Base-by-base conservation (phyloP, 192 early-diverging fungal species). In the Gryganskiella cystojenkinii region DNA sequence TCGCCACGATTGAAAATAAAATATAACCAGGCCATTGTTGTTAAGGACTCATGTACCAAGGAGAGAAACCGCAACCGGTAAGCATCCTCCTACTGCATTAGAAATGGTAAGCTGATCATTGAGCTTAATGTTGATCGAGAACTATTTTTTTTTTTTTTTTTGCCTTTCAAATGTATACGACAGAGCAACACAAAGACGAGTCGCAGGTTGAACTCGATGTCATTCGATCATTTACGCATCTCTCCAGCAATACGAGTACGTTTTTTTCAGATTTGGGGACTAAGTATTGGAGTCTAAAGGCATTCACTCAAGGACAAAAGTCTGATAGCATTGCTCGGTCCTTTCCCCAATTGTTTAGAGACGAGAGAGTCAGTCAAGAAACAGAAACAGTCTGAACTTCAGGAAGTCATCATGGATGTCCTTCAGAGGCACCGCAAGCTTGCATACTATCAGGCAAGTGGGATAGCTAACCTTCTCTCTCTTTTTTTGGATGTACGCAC, bases 401-500 rank as follows among this genome's bases (percentile, higher is more conserved):
- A 80, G 31, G 71, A 82, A 51, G 66, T 88, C 37, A 85, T 88
- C 57, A 28, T 85, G 3, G 71, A 80, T 64, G 82, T 88, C 20
- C 66, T 88, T 37, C 69, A 71, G 42, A 49, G 82, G 28, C 73
- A 86, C 58, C 85, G 83, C 0, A 67, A 73, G 4, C 56, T 88
- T 17, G 57, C 84, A 49, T 88, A 88, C 54, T 88, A 86, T 44
- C 87, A 88, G 68, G 86, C 84, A 58, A 33, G 44, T 8, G 28
- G 37, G 22, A 14, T 33, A 3, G 14, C 20, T 2, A 15, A 25
- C 14, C 33, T 59, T 17, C 5, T 20, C 19, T 45, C n/a, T 10
- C 27, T 25, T 2, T n/a, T n/a, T n/a, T n/a, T n/a, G n/a, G n/a
- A n/a, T n/a, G n/a, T n/a, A n/a, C n/a, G n/a, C n/a, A n/a, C n/a